Base-by-base conservation (phyloP, 2,329 filamentous ascomycete species). In the Diaporthe vexans region DNA sequence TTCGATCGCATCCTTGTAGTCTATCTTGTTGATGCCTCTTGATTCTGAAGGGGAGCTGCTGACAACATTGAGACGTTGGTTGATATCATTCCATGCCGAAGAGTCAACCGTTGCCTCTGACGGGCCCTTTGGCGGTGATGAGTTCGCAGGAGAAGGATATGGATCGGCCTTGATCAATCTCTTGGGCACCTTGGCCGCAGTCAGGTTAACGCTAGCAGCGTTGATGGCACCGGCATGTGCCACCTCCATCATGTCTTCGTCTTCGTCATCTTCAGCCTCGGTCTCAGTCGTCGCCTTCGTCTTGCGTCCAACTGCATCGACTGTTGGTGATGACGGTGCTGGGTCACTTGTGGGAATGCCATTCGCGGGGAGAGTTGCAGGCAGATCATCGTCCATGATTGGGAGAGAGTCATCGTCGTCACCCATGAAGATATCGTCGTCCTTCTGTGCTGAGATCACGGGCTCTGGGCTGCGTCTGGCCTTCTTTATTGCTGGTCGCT, bases 161-260 rank as follows among this genome's bases (percentile, higher is more conserved):
- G 90, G 85, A 48, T 90, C 88, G 15, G 90, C 83, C 82, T 95
- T 94, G 78, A 92, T 88, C 33, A 93, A 85, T 82, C 94, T 97
- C 78, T 94, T 94, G 48, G 92, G 89, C 35, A 94, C 93, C 52
- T 95, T 91, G 77, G 92, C 94, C 65, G 94, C 95, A 35, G 94
- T 89, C 82, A 98, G 91, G 81, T 99, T 98, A 78, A 98, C 91
- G 77, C 92, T 96, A 15, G 91, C 86, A 11, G 90, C 86, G 72
- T 90, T 91, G 74, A 93, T 89, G 33, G 92, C 88, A 21, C 92
- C 94, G 51, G 93, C 90, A 73, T 97, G 93, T 29, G 94, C 92
- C 71, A 98, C 91, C 81, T 98, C 95, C 91, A 98, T 94, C 85
- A 95, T 88, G 76, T 94, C 93, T 46, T 97, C 94, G 29, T 94